phyloP scores from a whole-genome alignment of 805 yeast genomes.

The Candida anglica region DNA sequence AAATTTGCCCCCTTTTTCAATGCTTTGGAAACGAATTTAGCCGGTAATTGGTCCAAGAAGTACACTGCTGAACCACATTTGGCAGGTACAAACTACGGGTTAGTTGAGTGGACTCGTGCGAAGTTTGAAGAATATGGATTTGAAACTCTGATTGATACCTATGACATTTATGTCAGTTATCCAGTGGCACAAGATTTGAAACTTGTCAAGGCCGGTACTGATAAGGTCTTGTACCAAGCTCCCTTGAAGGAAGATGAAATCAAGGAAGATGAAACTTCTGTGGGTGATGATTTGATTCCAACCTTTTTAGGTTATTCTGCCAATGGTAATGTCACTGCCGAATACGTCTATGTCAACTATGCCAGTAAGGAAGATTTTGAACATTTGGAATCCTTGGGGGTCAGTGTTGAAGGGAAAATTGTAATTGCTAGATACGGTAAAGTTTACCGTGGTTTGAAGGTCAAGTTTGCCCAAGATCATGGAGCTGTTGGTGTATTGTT shows the following conservation, averaged over 20 bases:
- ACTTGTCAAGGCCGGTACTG: slow-evolving; percentile 27
- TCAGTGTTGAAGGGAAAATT: slow-evolving; percentile 51
- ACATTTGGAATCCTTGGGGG: slow-evolving; percentile 30
- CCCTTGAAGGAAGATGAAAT: slow-evolving; percentile 47
- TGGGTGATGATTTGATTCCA: slow-evolving; percentile 35
- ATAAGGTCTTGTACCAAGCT: slow-evolving; percentile 40
- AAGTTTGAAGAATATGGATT: slow-evolving; percentile 52
- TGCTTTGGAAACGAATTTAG: slow-evolving; percentile 31
- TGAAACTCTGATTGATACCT: slow-evolving; percentile 46
- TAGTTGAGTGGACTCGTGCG: slow-evolving; percentile 47
- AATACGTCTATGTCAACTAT: slow-evolving; percentile 57
- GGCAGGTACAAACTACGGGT: slow-evolving; percentile 42
- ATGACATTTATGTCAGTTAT: slow-evolving; percentile 52
- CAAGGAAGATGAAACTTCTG: slow-evolving; percentile 36
- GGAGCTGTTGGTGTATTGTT: slow-evolving; percentile 64
- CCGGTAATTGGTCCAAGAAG: slow-evolving; percentile 39
- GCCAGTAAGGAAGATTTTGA: slow-evolving; percentile 56
- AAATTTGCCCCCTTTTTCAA: slow-evolving; percentile 13
- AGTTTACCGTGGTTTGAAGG: slow-evolving; percentile 53
- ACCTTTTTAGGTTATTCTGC: slow-evolving; percentile 65
- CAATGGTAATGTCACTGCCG: slow-evolving; percentile 54
- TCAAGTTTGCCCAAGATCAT: slow-evolving; percentile 54
- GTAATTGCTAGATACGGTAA: slow-evolving; percentile 53
- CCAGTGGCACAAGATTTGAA: slow-evolving; percentile 45
- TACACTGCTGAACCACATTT: slow-evolving; percentile 41